These are phyloP conservation scores for Paracoccidioides lutzii DNA, from an alignment of 2,329 filamentous ascomycete species.

Conservation along the genomic window DNA sequence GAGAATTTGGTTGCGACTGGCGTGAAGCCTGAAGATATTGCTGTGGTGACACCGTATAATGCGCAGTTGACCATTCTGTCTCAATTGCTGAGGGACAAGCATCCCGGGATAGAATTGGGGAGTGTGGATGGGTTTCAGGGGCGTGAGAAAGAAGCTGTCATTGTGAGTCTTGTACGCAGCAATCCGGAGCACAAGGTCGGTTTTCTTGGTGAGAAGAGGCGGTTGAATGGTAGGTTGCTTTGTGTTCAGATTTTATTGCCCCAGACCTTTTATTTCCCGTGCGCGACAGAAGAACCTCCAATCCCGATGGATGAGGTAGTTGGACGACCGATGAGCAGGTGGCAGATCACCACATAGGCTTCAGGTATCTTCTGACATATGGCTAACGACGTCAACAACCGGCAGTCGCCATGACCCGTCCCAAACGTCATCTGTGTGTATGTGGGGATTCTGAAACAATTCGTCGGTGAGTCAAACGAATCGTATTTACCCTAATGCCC, in stretches of 20 bases:
- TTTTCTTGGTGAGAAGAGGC: constrained; percentile 80
- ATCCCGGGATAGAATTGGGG: constrained; percentile 80
- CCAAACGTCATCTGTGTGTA: constrained; percentile 77
- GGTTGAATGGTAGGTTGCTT: constrained; percentile 67
- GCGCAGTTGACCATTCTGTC: constrained; percentile 75
- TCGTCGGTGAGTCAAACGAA: constrained; percentile 54
- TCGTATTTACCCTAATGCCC: neutral
- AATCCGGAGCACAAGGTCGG: constrained; percentile 80
- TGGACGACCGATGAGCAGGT: neutral
- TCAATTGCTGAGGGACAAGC: constrained; percentile 61
- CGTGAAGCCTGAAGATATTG: constrained; percentile 70
- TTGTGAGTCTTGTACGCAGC: constrained; percentile 87
- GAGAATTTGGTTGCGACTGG: constrained; percentile 63
- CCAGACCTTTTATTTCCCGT: neutral
- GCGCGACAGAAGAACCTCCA: neutral
- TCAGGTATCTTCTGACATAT: neutral
- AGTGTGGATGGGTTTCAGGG: constrained; percentile 97
- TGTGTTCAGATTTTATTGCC: constrained; percentile 3
- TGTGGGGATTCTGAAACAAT: constrained; percentile 93
- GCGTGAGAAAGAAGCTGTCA: constrained; percentile 87
- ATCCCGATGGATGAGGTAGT: too few species aligned
- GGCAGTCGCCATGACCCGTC: constrained; percentile 88
- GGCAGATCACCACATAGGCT: neutral
- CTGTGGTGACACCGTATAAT: constrained; percentile 92
- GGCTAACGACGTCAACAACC: constrained; percentile 1